These are phyloP conservation scores for Vitis hybrid DNA, from an alignment of 177 flowering plant genomes.

Conservation along the genomic window DNA sequence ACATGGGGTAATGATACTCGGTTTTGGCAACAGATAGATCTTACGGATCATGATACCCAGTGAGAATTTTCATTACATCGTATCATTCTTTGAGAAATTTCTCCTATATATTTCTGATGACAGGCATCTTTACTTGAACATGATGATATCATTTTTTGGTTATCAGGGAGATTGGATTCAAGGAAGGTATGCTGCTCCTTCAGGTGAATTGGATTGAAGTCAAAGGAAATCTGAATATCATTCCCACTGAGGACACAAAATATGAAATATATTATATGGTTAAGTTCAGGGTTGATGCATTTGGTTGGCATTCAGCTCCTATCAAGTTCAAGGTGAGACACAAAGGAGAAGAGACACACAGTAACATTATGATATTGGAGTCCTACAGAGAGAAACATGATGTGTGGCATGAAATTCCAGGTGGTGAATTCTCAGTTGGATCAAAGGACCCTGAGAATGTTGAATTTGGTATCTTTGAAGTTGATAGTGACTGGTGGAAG, in stretches of 20 bases:
- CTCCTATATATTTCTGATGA: background rate
- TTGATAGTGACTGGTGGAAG: constrained; percentile 31
- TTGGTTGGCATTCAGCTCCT: constrained; percentile 34
- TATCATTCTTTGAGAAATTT: background rate
- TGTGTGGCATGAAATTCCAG: constrained; percentile 21
- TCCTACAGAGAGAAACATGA: constrained; percentile 11
- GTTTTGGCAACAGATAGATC: constrained; percentile 22
- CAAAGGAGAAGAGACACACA: constrained; percentile 2
- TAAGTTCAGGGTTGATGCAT: constrained; percentile 33
- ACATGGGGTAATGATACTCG: constrained; percentile 33
- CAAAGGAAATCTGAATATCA: constrained; percentile 12
- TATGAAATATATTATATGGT: constrained; percentile 17
- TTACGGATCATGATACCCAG: constrained; percentile 2
- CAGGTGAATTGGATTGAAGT: constrained; percentile 38
- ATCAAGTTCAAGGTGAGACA: constrained; percentile 19
- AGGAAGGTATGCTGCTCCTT: constrained; percentile 19
- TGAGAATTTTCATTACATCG: constrained; percentile 1
- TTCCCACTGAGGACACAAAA: background rate
- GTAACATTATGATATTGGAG: constrained; percentile 11
- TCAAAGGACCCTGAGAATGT: background rate
- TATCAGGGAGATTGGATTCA: constrained; percentile 5
- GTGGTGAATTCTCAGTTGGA: constrained; percentile 24
- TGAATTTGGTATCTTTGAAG: constrained; percentile 29
- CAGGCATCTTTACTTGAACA: too few relatives aligned
- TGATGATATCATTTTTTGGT: background rate